Percentiles rank a stretch among this genome's conserved stretches.
phyloP scores from a whole-genome alignment of 257 asterid species.

The Cinchona pubescens region DNA sequence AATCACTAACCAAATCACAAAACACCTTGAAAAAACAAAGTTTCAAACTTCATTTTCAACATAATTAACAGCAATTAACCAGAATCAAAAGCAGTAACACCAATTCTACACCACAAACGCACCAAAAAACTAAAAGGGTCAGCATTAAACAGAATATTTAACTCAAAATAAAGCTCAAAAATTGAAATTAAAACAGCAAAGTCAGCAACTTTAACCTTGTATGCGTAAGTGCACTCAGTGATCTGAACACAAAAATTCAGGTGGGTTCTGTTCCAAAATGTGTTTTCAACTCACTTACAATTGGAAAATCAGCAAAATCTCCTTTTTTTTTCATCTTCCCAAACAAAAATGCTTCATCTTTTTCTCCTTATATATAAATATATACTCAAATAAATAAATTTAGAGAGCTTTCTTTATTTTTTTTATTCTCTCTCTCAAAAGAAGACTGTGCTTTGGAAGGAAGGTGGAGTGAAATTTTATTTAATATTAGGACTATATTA shows the following conservation, averaged over 20 bases:
- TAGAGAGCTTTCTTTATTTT: slow-evolving; percentile 18
- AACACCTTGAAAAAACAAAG: slow-evolving; percentile 22
- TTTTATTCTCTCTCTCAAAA: slow-evolving; percentile 47
- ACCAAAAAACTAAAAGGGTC: slow-evolving; percentile 1
- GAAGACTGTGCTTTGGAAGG: slow-evolving; percentile 23
- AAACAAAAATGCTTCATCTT: slow-evolving; percentile 29
- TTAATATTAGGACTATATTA: not conserved
- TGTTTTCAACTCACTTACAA: slow-evolving; percentile 26
- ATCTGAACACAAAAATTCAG: slow-evolving; percentile 36
- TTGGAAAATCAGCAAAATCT: slow-evolving; percentile 47
- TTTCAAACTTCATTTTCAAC: slow-evolving; percentile 32
- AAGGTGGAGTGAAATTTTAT: slow-evolving; percentile 13
- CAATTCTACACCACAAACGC: slow-evolving; percentile 28
- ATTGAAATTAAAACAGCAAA: slow-evolving; percentile 29
- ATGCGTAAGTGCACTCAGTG: slow-evolving; percentile 24
- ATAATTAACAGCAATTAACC: slow-evolving; percentile 25
- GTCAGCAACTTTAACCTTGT: slow-evolving; percentile 18
- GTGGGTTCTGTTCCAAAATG: slow-evolving; percentile 16
- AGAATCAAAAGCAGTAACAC: slow-evolving; percentile 29
- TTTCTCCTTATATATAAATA: slow-evolving; percentile 22
- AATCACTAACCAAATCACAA: slow-evolving; percentile 16
- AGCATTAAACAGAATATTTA: slow-evolving; percentile 16
- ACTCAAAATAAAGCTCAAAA: slow-evolving; percentile 9
- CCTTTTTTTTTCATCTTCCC: slow-evolving; percentile 29
- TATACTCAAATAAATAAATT: slow-evolving; percentile 18